phyloP scores from a whole-genome alignment of 306 rosid species.

The Datisca glomerata region DNA sequence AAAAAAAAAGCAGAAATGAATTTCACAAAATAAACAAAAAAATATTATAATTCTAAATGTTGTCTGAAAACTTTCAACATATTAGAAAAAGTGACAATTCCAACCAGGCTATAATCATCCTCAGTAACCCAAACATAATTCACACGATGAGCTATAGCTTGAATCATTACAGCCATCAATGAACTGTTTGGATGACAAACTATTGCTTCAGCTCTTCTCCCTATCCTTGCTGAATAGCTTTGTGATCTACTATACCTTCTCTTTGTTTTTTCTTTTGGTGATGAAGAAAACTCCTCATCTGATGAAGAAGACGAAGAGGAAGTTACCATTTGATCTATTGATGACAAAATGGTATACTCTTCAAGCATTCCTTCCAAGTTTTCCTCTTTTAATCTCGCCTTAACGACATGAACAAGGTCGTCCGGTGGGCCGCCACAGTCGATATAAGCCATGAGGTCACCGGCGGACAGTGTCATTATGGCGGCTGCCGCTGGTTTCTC shows the following conservation, averaged over 20 bases:
- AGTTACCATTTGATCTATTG: slow-evolving; percentile 20
- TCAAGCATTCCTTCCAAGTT: slow-evolving; percentile 50
- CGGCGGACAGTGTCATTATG: slow-evolving; percentile 55
- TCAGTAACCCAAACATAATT: slow-evolving; percentile 90
- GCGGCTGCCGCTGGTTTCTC: slow-evolving; percentile 76
- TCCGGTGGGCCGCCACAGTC: slow-evolving; percentile 89
- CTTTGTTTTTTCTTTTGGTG: no score
- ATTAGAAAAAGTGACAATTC: slow-evolving; percentile 69
- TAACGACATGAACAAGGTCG: slow-evolving; percentile 52
- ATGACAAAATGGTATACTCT: slow-evolving; percentile 23
- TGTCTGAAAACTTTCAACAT: slow-evolving; percentile 79
- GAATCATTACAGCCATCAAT: slow-evolving; percentile 84
- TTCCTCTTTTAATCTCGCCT: slow-evolving; percentile 51
- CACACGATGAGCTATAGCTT: slow-evolving; percentile 91
- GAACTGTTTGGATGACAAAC: slow-evolving; percentile 93
- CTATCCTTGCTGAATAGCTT: slow-evolving; percentile 77
- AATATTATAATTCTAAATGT: no score
- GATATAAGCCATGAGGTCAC: slow-evolving; percentile 90
- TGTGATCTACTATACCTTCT: slow-evolving; percentile 50
- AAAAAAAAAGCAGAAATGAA: no score
- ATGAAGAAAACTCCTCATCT: slow-evolving; percentile 57
- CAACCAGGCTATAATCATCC: slow-evolving; percentile 77
- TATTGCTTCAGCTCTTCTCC: slow-evolving; percentile 72
- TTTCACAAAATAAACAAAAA: no score
- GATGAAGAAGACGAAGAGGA: slow-evolving; percentile 43